phyloP scores from a whole-genome alignment of 768 basidiomycete species.

The Russula sp. region DNA sequence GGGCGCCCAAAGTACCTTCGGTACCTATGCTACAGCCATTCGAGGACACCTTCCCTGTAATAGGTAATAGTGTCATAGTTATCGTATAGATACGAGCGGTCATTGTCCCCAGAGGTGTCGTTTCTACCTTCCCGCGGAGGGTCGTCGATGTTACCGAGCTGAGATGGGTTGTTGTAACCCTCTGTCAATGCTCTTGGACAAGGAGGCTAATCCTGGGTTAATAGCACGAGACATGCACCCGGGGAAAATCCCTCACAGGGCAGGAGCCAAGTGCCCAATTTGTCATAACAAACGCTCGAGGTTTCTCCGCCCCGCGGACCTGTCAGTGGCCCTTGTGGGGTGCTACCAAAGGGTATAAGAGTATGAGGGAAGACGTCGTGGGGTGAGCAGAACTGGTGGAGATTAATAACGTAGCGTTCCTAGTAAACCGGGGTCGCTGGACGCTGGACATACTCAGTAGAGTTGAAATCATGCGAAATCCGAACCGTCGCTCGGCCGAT shows the following conservation, averaged over 20 bases:
- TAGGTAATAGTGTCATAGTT: background rate
- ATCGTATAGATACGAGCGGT: background rate
- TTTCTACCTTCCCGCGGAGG: conserved; percentile 2
- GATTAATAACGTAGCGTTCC: background rate
- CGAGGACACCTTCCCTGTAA: background rate
- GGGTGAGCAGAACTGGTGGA: background rate
- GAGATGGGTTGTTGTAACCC: background rate
- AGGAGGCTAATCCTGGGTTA: conserved; percentile 1
- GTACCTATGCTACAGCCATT: background rate
- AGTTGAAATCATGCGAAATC: background rate
- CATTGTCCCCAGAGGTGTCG: no score
- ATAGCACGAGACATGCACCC: background rate
- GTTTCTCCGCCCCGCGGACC: conserved; percentile 20
- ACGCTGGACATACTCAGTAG: background rate
- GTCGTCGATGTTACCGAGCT: background rate
- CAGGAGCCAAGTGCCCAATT: conserved; percentile 1
- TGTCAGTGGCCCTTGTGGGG: background rate
- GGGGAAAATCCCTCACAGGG: background rate
- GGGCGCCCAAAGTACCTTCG: conserved; percentile 5
- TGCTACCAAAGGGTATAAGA: background rate
- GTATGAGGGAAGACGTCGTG: background rate
- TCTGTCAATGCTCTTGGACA: background rate
- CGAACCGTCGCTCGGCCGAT: conserved; percentile 3
- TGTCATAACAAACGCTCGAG: conserved; percentile 7
- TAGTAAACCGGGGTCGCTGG: background rate